Base-by-base conservation (phyloP, 805 yeast species). In the Candida silvatica region DNA sequence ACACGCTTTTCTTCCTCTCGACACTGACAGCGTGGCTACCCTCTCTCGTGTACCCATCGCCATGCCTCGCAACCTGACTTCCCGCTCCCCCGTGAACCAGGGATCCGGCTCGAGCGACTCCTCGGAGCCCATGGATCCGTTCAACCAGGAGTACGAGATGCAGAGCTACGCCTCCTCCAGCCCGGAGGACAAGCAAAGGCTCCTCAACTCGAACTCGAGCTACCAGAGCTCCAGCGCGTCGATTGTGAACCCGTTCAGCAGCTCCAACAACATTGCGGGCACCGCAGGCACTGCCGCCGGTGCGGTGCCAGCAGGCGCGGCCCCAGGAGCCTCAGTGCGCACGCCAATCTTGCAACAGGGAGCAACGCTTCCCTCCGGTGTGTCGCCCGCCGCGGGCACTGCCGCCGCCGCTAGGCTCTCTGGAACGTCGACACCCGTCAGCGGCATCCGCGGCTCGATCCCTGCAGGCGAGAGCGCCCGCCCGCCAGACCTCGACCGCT, bases 401-500 rank as follows among this genome's bases (percentile, higher is more conserved):
- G 24, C 24, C 12, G 24, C 24, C 7, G 24, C 24, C 12, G 24
- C 24, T 12, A n/a, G n/a, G n/a, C n/a, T n/a, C n/a, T n/a, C n/a
- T n/a, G n/a, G n/a, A n/a, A n/a, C n/a, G n/a, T n/a, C n/a, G n/a
- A n/a, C n/a, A n/a, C n/a, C n/a, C n/a, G n/a, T n/a, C n/a, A n/a
- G n/a, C n/a, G n/a, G n/a, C n/a, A n/a, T n/a, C n/a, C 11, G 11
- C 7, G 24, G 24, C 12, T 7, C 11, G 11, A 22, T 22, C 24
- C 12, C 24, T 22, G 24, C 24, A 22, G 12, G 12, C 12, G 24
- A 12, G 7, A 22, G 11, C 12, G n/a, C n/a, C n/a, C n/a, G n/a
- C n/a, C n/a, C n/a, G n/a, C 24, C 24, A 8, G 12, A 12, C 24
- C 63, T 74, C 1, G 85, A 79, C 53, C 63, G 87, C 45, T 80